Evolutionary conservation across 192 early-diverging fungal genomes (phyloP), one percentile per base, ranked within the genome.

Genomic region (Podila epigama): DNA sequence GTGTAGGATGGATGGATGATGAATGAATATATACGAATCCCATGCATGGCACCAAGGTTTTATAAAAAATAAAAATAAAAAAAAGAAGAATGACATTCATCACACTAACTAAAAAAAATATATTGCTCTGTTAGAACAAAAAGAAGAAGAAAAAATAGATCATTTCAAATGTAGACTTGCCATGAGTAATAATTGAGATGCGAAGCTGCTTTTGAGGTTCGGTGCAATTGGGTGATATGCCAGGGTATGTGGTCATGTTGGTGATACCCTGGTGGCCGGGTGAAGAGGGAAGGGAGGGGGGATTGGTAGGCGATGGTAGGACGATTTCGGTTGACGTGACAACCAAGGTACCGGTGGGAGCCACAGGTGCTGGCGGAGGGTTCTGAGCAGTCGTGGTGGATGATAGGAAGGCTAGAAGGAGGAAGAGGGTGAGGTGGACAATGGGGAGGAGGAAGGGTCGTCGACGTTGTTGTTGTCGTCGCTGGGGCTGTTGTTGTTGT

Each of bases 181-280:
- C 35, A 50, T 70, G 68, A 56, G 68, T 70, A 55, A 70, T 57
- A 25, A 70, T 27, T 4, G 68, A 56, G 20, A 70, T 36, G n/a
- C 63, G 63, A 51, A 65, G 22, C n/a, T 34, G 52, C 13, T 37
- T 13, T 3, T 13, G 63, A 28, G 9, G 13, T 25, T 62, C 52
- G 4, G 51, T 56, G 41, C 59, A 70, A 36, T 61, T 34, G 13
- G 59, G 51, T 52, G 57, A 61, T 20, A 31, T 32, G 25, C 39
- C 42, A 2, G 51, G 41, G 5, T 55, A 29, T 6, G 20, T n/a
- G 29, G 63, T 65, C 5, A 34, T 8, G 22, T 55, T 70, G 32
- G 50, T 62, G 39, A 55, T 20, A 22, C 28, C 20, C 8, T 13
- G 53, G n/a, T 35, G 12, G 6, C 16, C 3, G 31, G 20, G 16